Conservation (phyloP, 1,284 basidiomycete genomes). For the Vanrija humicola region DNA sequence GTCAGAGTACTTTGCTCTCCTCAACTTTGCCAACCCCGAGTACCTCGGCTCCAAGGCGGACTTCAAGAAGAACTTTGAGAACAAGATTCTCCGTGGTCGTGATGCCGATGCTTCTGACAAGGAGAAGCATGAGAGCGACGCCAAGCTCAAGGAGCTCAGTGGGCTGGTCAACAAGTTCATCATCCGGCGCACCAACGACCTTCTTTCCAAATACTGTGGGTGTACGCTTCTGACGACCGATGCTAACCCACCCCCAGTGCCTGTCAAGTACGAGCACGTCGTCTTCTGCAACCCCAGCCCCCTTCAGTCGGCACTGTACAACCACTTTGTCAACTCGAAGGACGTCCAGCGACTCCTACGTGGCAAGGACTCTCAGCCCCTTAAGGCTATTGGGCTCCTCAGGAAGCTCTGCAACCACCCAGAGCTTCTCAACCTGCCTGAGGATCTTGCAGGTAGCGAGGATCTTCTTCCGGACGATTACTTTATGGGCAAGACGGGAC, state of each 20-base stretch:
- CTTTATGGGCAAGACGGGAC: slow-evolving; percentile 28
- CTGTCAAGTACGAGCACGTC: slow-evolving; percentile 98
- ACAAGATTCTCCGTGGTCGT: slow-evolving; percentile 86
- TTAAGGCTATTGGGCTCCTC: slow-evolving; percentile 94
- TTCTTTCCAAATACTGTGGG: slow-evolving; percentile 93
- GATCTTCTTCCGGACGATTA: slow-evolving; percentile 77
- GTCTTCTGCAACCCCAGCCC: slow-evolving; percentile 90
- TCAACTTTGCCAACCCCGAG: slow-evolving; percentile 96
- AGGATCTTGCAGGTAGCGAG: slow-evolving; percentile 82
- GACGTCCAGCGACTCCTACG: slow-evolving; percentile 88
- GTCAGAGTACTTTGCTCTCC: slow-evolving; percentile 92
- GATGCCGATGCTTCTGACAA: slow-evolving; percentile 84
- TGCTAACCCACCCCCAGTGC: slow-evolving; percentile 59
- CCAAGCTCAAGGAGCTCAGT: slow-evolving; percentile 91
- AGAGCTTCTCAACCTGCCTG: slow-evolving; percentile 80
- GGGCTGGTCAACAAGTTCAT: slow-evolving; percentile 91
- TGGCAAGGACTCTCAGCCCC: slow-evolving; percentile 86
- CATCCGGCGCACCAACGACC: slow-evolving; percentile 93
- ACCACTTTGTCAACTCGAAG: slow-evolving; percentile 88
- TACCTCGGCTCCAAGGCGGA: slow-evolving; percentile 87
- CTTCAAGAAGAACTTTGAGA: slow-evolving; percentile 96
- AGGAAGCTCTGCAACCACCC: slow-evolving; percentile 99
- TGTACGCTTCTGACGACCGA: slow-evolving; percentile 18
- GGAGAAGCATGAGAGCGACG: slow-evolving; percentile 77
- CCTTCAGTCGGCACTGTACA: slow-evolving; percentile 85